These are phyloP conservation scores for Cyberlindnera mrakii DNA, from an alignment of 805 yeast species.

Conservation along the genomic window DNA sequence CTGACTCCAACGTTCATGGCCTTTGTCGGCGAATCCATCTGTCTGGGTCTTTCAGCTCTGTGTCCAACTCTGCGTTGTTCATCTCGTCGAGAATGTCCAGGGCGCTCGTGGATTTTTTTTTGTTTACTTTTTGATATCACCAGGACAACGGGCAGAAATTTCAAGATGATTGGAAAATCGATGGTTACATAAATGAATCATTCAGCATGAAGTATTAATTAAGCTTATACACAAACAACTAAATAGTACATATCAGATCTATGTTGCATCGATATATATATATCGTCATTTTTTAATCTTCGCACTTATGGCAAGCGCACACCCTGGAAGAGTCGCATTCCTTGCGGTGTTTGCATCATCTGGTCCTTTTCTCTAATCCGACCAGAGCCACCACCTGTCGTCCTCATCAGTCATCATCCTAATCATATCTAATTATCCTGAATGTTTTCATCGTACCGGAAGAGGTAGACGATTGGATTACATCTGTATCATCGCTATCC, in stretches of 20 bases:
- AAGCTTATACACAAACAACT: no score
- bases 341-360: conserved; percentile 53
- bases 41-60: background rate
- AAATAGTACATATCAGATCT: background rate
- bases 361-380: conserved; percentile 59
- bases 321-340: conserved; percentile 41
- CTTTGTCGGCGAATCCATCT: background rate
- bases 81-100: no score
- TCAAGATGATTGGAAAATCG: no score
- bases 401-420: conserved; percentile 63
- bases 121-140: background rate
- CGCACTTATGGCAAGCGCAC: conserved; percentile 56
- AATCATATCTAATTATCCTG: conserved; percentile 26
- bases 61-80: background rate
- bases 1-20: background rate
- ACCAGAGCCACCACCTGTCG: conserved; percentile 34
- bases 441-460: conserved; percentile 56
- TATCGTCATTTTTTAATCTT: conserved; percentile 38
- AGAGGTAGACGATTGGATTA: conserved; percentile 73
- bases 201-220: background rate
- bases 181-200: no score
- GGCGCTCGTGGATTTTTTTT: background rate
- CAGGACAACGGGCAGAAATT: no score
- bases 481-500: conserved; percentile 53
- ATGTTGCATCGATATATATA: conserved; percentile 34